Conservation (phyloP, 2,329 filamentous ascomycete genomes). For the Emydomyces testavorans region DNA sequence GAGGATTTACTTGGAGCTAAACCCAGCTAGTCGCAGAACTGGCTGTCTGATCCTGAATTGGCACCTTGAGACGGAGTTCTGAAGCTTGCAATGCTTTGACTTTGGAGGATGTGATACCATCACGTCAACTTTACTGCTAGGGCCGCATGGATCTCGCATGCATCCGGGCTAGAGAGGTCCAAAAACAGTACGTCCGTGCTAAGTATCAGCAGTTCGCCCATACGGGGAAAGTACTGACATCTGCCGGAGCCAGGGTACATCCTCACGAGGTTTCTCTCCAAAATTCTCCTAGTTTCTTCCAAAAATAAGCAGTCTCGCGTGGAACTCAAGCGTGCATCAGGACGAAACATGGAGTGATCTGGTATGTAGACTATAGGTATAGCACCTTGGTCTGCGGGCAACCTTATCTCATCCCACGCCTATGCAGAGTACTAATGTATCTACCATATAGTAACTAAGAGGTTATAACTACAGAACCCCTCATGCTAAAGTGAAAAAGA, state of each 20-base stretch:
- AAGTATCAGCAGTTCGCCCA: constrained; percentile 2
- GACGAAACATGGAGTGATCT: constrained; percentile 11
- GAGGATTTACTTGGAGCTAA: neutral
- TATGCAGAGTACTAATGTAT: too few species aligned
- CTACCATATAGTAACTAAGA: too few species aligned
- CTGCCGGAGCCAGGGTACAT: neutral
- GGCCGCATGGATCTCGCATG: constrained; percentile 2
- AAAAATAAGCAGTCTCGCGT: constrained; percentile 8
- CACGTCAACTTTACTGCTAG: neutral
- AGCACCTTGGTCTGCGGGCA: constrained; percentile 1
- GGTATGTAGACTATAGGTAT: too few species aligned
- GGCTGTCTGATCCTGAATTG: neutral
- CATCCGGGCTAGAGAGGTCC: neutral
- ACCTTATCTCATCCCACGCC: constrained; percentile 4
- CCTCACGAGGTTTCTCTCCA: neutral
- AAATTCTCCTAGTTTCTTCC: constrained; percentile 11
- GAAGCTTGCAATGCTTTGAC: constrained; percentile 2
- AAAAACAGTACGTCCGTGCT: constrained; percentile 1
- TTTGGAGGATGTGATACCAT: neutral
- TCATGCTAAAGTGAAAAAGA: too few species aligned
- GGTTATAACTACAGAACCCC: too few species aligned
- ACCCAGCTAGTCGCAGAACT: neutral
- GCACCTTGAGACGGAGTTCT: constrained; percentile 8
- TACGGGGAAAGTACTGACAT: constrained; percentile 5
- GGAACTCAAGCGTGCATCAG: constrained; percentile 12